These are phyloP conservation scores for Pseudocercospora crystallina DNA, from an alignment of 2,329 filamentous ascomycete genomes.

Conservation along the genomic window DNA sequence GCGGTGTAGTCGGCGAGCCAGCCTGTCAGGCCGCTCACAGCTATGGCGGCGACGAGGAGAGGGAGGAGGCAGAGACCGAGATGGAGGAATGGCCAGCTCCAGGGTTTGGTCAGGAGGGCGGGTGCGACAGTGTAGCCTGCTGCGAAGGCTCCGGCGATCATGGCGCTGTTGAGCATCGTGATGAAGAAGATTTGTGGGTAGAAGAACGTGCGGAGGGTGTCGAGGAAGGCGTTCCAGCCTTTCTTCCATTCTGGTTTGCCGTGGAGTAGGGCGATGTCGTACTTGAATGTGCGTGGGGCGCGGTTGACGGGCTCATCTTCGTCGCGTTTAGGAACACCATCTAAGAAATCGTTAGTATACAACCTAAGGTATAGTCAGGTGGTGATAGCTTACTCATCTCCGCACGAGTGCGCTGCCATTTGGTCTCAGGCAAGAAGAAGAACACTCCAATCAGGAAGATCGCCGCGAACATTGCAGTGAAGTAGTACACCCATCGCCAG, in stretches of 20 bases:
- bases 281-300: slow-evolving; percentile 23
- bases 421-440: slow-evolving; percentile 32
- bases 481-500: slow-evolving; percentile 34
- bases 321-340: slow-evolving; percentile 20
- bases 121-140: slow-evolving; percentile 29
- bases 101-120: slow-evolving; percentile 26
- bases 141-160: slow-evolving; percentile 32
- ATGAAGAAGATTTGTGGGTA: slow-evolving; percentile 36
- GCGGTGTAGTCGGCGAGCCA: slow-evolving; percentile 29
- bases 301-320: slow-evolving; percentile 8
- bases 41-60: slow-evolving; percentile 27
- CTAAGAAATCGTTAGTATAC: slow-evolving; percentile 2
- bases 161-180: slow-evolving; percentile 32
- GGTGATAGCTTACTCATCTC: slow-evolving; percentile 24
- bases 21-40: slow-evolving; percentile 27
- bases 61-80: slow-evolving; percentile 29
- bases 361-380: neutral
- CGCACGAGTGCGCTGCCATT: slow-evolving; percentile 27
- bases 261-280: slow-evolving; percentile 29
- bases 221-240: slow-evolving; percentile 29
- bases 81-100: slow-evolving; percentile 28
- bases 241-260: slow-evolving; percentile 26
- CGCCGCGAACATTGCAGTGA: slow-evolving; percentile 26
- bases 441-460: slow-evolving; percentile 28
- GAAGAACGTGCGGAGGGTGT: slow-evolving; percentile 33